phyloP scores from a whole-genome alignment of 2,329 filamentous ascomycete species.

The Diplocarpon mali region DNA sequence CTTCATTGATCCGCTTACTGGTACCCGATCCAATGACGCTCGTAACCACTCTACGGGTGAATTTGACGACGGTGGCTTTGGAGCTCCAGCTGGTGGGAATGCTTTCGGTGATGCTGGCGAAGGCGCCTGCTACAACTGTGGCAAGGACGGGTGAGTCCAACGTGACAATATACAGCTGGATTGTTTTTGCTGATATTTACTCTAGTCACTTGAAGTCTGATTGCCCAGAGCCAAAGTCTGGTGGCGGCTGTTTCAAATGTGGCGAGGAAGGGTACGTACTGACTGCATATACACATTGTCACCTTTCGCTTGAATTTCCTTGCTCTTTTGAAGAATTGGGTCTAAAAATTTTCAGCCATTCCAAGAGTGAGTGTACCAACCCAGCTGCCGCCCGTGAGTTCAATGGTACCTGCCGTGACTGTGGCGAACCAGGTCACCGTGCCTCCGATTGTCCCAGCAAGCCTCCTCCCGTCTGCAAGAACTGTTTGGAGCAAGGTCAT shows the following conservation, averaged over 20 bases:
- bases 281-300: not conserved
- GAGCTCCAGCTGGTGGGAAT: constrained; percentile 5
- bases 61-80: constrained; percentile 6
- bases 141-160: constrained; percentile 38
- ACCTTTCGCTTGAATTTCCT: not conserved
- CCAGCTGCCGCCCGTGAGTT: constrained; percentile 36
- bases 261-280: constrained; percentile 42
- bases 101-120: constrained; percentile 1
- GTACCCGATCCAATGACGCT: constrained; percentile 5
- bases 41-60: not conserved
- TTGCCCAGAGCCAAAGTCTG: constrained; percentile 18
- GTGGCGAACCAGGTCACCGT: constrained; percentile 41
- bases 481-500: constrained; percentile 53
- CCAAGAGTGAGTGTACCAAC: constrained; percentile 51
- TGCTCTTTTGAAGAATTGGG: not conserved
- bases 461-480: constrained; percentile 44
- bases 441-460: constrained; percentile 52
- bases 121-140: constrained; percentile 29
- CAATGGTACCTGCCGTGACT: constrained; percentile 49
- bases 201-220: constrained; percentile 12
- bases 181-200: not conserved
- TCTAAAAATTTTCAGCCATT: constrained; percentile 36
- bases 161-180: no score
- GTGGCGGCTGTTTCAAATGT: constrained; percentile 39
- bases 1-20: constrained; percentile 4